Conservation (phyloP, 345 rosid species). For the Gossypium australe region DNA sequence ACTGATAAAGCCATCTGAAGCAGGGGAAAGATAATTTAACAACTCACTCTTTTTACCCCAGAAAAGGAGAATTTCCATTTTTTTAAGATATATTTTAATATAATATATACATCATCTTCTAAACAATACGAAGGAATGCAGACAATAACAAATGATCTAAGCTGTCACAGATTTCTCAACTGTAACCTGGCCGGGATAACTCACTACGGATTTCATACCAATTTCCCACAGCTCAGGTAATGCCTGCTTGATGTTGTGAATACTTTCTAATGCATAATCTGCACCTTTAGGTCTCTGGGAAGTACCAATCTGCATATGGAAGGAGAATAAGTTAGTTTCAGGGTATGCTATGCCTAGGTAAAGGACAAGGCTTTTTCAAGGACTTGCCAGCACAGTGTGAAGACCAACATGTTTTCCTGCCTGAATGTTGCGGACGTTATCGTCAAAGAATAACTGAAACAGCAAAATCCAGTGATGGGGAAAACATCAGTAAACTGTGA, state of each 20-base stretch:
- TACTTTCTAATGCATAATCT: constrained; percentile 66
- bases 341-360: not conserved
- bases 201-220: constrained; percentile 44
- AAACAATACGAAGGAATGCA: constrained; percentile 10
- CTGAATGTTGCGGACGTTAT: constrained; percentile 64
- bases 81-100: not conserved
- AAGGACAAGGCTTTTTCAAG: not conserved
- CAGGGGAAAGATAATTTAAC: not conserved
- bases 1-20: constrained; percentile 5
- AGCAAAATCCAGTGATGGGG: not conserved
- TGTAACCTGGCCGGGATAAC: constrained; percentile 41
- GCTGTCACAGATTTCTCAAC: constrained; percentile 85
- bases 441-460: constrained; percentile 65
- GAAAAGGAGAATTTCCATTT: not conserved
- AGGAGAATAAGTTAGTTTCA: not conserved
- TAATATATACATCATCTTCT: constrained; percentile 20
- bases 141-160: constrained; percentile 22
- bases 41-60: not conserved
- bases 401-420: constrained; percentile 66
- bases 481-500: not conserved
- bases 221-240: constrained; percentile 64
- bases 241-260: constrained; percentile 67
- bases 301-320: constrained; percentile 43
- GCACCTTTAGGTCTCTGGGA: constrained; percentile 58
- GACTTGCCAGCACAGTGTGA: constrained; percentile 57